phyloP scores from a whole-genome alignment of 2,329 filamentous ascomycete genomes.

The Stemphylium beticola region DNA sequence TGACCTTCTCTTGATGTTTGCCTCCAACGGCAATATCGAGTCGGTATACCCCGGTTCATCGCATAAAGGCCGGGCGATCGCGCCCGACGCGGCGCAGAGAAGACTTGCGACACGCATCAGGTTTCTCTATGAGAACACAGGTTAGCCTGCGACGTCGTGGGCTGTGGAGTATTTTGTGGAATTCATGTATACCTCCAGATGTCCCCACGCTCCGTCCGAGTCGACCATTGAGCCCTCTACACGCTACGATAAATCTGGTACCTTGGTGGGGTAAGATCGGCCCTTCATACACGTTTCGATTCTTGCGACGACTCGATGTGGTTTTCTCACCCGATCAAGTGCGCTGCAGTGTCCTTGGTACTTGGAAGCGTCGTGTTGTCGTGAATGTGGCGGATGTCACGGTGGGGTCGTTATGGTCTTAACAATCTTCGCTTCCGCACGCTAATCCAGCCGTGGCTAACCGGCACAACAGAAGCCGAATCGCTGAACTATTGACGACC shows the following conservation, averaged over 20 bases:
- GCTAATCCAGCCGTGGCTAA: conserved; percentile 20
- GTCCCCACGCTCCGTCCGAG: background rate
- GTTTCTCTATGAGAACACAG: conserved; percentile 4
- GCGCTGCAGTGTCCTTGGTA: background rate
- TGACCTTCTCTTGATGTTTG: conserved; percentile 15
- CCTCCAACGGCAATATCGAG: conserved; percentile 5
- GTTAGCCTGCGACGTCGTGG: conserved; percentile 10
- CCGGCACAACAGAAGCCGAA: conserved; percentile 19
- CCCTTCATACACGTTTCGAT: background rate
- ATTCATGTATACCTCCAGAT: conserved; percentile 7
- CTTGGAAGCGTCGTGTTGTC: conserved; percentile 8
- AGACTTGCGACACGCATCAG: conserved; percentile 9
- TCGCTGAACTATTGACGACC: too few relatives aligned
- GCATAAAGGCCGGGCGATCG: conserved; percentile 14
- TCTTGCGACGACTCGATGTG: background rate
- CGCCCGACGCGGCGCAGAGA: conserved; percentile 14
- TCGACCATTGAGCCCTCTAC: background rate
- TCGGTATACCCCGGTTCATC: conserved; percentile 18
- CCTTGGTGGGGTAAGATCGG: background rate
- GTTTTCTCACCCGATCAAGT: background rate
- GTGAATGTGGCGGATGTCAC: conserved; percentile 16
- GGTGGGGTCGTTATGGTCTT: conserved; percentile 17
- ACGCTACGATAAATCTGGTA: background rate
- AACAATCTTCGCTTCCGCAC: conserved; percentile 2
- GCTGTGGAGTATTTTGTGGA: background rate